Evolutionary conservation across 1,284 basidiomycete species (phyloP).

Genomic region (Leccinum fallax): DNA sequence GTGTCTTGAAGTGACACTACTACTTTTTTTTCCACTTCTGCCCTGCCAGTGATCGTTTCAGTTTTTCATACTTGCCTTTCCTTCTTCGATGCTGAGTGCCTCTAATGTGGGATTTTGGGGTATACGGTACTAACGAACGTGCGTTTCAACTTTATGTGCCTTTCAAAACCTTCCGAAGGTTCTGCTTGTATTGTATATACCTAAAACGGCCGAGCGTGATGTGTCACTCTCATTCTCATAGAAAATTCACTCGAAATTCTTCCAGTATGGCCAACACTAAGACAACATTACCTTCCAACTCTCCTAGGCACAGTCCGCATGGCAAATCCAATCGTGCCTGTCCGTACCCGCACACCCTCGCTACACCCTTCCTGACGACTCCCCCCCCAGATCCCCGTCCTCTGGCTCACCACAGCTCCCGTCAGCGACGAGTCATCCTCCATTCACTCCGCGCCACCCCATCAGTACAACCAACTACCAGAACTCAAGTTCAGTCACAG

Average conservation of each 20-base stretch:
- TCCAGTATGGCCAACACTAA: constrained; percentile 55
- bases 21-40: no score
- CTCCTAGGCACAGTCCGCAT: constrained; percentile 47
- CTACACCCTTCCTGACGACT: neutral
- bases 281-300: constrained; percentile 53
- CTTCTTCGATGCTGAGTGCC: no score
- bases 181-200: no score
- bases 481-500: constrained; percentile 47
- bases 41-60: no score
- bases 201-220: no score
- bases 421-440: constrained; percentile 38
- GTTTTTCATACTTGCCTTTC: no score
- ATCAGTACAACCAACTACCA: constrained; percentile 41
- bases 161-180: no score
- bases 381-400: constrained; percentile 41
- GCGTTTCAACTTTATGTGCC: no score
- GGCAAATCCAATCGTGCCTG: constrained; percentile 41
- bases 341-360: constrained; percentile 23
- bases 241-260: constrained; percentile 60
- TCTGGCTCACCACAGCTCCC: constrained; percentile 41
- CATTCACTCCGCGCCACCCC: constrained; percentile 33
- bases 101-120: no score
- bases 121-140: no score
- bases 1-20: no score
- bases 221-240: constrained; percentile 58